A percentile compares a stretch with the other conserved stretches of the same genome.
Conservation (phyloP, 164 flowering plant species). For the Cinnamomum chago region DNA sequence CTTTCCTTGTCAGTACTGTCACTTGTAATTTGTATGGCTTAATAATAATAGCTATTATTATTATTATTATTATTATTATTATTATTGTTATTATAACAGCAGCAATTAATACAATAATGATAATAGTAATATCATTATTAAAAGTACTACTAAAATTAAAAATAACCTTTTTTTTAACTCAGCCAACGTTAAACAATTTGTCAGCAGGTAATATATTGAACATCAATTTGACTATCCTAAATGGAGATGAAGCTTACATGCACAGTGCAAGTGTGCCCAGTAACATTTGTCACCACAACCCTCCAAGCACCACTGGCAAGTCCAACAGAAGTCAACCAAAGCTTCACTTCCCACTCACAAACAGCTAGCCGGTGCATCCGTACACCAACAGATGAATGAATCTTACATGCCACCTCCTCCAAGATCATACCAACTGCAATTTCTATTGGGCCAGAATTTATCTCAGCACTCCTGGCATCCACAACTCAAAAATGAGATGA, state of each 20-base stretch:
- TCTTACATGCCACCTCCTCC: slow-evolving; percentile 67
- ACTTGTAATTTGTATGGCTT: too few species aligned
- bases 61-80: too few species aligned
- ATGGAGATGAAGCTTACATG: slow-evolving; percentile 57
- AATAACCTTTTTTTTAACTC: too few species aligned
- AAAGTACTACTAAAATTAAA: too few species aligned
- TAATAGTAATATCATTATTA: too few species aligned
- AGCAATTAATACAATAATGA: too few species aligned
- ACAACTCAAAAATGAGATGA: slow-evolving; percentile 13
- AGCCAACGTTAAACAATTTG: not conserved
- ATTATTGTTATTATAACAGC: too few species aligned
- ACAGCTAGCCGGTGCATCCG: slow-evolving; percentile 89
- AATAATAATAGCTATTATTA: too few species aligned
- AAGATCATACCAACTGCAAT: slow-evolving; percentile 49
- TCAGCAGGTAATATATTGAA: not conserved
- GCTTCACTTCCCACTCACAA: slow-evolving; percentile 97
- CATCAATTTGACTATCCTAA: not conserved
- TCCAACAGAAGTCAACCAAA: slow-evolving; percentile 72
- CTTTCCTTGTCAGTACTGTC: not conserved
- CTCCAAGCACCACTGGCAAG: slow-evolving; percentile 93
- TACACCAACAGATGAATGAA: slow-evolving; percentile 76
- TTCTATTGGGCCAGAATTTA: slow-evolving; percentile 55
- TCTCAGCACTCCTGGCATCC: slow-evolving; percentile 56
- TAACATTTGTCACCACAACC: slow-evolving; percentile 77
- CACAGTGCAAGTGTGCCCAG: slow-evolving; percentile 92